These are phyloP conservation scores for Fraxinus sp. DNA, from an alignment of 305 asterid genomes.

Conservation along the genomic window DNA sequence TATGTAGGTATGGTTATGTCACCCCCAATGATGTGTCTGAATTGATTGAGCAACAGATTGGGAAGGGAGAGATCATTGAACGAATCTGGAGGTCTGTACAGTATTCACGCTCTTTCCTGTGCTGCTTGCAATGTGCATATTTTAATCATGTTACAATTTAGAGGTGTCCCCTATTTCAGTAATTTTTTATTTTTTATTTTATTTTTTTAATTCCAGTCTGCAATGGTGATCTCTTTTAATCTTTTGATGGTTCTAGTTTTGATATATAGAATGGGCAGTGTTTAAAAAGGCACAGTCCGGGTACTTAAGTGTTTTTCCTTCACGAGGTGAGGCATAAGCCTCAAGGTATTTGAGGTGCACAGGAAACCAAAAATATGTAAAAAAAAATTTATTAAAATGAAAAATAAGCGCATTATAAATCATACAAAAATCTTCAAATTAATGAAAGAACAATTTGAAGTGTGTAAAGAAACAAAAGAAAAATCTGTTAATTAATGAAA, in stretches of 20 bases:
- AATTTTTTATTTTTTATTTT: neutral
- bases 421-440: neutral
- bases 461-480: neutral
- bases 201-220: neutral
- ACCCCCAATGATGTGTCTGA: conserved; percentile 80
- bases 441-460: neutral
- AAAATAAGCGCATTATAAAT: neutral
- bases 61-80: conserved; percentile 67
- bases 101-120: neutral
- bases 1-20: conserved; percentile 90
- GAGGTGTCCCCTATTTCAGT: neutral
- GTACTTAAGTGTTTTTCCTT: neutral
- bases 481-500: neutral
- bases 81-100: conserved; percentile 81
- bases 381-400: neutral
- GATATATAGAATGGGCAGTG: neutral
- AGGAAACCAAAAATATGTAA: neutral
- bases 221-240: neutral
- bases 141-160: neutral
- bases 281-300: neutral
- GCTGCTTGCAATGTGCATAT: neutral
- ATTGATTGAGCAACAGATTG: conserved; percentile 74
- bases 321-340: neutral
- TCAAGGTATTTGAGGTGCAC: neutral
- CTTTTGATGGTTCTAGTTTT: neutral